These are phyloP conservation scores for Rutstroemia sp. DNA, from an alignment of 2,329 filamentous ascomycete genomes.

Conservation along the genomic window DNA sequence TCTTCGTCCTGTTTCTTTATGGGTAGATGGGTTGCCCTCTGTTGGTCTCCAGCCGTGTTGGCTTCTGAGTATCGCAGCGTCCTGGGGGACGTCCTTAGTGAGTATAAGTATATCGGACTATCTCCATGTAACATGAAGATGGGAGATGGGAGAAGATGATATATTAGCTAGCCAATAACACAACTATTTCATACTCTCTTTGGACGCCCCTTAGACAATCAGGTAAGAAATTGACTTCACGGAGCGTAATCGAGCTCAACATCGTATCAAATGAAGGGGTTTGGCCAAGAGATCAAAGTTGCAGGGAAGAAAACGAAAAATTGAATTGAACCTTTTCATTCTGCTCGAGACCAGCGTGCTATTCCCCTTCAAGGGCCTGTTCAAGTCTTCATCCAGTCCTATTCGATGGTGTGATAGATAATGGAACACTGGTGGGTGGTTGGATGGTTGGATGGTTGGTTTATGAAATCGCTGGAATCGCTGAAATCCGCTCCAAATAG, in stretches of 20 bases:
- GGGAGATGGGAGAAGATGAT: not conserved
- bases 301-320: not conserved
- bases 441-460: not conserved
- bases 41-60: no score
- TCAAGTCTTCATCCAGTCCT: not conserved
- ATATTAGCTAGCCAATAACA: not conserved
- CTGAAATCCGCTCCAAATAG: slow-evolving; percentile 2
- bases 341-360: not conserved
- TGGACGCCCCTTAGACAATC: not conserved
- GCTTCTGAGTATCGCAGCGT: no score
- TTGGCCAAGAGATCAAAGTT: not conserved
- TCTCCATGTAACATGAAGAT: not conserved
- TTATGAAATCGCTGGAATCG: not conserved
- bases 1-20: not conserved
- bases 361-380: not conserved
- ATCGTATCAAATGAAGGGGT: not conserved
- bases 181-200: not conserved
- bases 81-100: no score
- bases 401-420: not conserved
- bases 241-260: not conserved
- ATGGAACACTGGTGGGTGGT: not conserved
- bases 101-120: not conserved
- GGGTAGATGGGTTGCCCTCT: not conserved
- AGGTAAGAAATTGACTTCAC: not conserved
- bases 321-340: not conserved